phyloP scores from a whole-genome alignment of 1,284 basidiomycete species.

The Microbotryum saponariae region DNA sequence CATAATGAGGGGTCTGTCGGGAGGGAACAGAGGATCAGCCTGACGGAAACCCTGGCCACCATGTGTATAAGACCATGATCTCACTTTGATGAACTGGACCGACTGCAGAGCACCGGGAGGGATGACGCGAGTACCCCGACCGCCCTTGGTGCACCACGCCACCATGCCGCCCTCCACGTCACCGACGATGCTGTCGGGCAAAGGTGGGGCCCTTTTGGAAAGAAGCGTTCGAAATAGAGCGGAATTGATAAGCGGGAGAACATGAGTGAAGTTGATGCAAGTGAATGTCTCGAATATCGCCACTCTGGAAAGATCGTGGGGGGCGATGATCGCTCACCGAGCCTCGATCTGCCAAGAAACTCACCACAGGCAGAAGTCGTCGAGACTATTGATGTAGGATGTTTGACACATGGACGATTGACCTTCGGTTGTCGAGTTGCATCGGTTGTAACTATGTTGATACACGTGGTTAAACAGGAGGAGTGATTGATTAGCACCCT shows the following conservation, averaged over 20 bases:
- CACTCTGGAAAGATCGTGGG: neutral
- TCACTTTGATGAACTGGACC: conserved; percentile 52
- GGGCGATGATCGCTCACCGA: too few relatives aligned
- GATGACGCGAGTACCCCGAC: conserved; percentile 23
- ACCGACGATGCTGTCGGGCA: conserved; percentile 16
- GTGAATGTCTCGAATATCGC: neutral
- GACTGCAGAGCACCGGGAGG: conserved; percentile 49
- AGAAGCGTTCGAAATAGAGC: neutral
- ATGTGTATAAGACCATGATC: neutral
- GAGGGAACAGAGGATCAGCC: neutral
- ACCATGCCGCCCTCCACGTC: conserved; percentile 29
- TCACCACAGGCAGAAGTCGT: conserved; percentile 28
- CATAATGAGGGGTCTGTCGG: conserved; percentile 53
- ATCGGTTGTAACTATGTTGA: conserved; percentile 4
- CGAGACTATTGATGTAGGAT: conserved; percentile 35
- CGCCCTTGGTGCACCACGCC: conserved; percentile 30
- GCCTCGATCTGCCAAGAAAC: neutral
- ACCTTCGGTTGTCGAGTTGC: conserved; percentile 36
- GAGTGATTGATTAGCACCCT: neutral
- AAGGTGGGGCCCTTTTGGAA: conserved; percentile 19
- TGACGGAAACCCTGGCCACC: neutral
- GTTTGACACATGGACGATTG: conserved; percentile 59
- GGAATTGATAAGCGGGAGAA: neutral
- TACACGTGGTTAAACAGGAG: neutral
- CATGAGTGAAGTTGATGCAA: neutral